Conservation (phyloP, 2,329 filamentous ascomycete genomes). For the Colletotrichum scovillei region DNA sequence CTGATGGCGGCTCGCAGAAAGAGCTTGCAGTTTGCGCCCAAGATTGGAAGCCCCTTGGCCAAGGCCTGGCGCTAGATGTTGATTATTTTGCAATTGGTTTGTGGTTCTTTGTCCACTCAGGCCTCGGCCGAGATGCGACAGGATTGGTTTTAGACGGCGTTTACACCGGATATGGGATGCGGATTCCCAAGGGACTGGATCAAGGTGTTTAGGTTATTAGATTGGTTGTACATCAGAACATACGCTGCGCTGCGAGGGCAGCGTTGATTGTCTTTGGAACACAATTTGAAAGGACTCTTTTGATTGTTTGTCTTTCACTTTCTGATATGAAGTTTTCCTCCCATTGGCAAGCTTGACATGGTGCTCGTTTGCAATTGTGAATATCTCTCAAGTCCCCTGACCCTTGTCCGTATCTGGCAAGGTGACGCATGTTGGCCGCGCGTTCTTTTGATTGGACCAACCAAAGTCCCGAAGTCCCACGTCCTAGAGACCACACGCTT, state of each 20-base stretch:
- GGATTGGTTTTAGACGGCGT: conserved; percentile 28
- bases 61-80: conserved; percentile 59
- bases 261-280: conserved; percentile 11
- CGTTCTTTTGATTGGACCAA: conserved; percentile 28
- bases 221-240: conserved; percentile 25
- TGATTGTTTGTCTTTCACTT: not conserved
- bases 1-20: conserved; percentile 80
- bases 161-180: not conserved
- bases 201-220: conserved; percentile 19
- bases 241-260: conserved; percentile 14
- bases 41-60: conserved; percentile 77
- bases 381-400: not conserved
- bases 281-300: not conserved
- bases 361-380: not conserved
- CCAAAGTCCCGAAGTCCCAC: not conserved
- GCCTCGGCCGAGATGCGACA: not conserved
- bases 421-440: conserved; percentile 31
- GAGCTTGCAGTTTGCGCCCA: conserved; percentile 82
- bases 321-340: not conserved
- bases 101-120: not conserved
- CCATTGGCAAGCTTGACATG: not conserved
- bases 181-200: conserved; percentile 9
- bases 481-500: too few species aligned
- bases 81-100: not conserved
- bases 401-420: conserved; percentile 28